Evolutionary conservation across 2,329 filamentous ascomycete species (phyloP).

Genomic region (Botrytis hyacinthi): DNA sequence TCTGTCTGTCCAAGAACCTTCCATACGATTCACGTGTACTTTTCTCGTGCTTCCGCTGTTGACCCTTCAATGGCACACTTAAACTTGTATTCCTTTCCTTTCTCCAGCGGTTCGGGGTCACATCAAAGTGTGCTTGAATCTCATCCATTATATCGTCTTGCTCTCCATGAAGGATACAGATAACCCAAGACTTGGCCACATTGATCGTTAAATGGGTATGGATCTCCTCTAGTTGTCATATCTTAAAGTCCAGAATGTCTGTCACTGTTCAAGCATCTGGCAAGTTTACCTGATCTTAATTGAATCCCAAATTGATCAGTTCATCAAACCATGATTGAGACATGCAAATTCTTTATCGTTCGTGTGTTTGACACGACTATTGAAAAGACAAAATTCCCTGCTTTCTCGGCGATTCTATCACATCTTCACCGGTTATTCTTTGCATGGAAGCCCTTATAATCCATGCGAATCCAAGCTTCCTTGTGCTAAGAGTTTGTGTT

Average conservation of each 20-base stretch:
- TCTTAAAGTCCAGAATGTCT: background rate
- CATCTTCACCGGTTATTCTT: background rate
- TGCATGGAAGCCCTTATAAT: background rate
- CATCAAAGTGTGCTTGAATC: background rate
- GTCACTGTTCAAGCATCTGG: background rate
- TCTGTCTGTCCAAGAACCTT: background rate
- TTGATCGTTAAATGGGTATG: background rate
- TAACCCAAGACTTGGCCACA: background rate
- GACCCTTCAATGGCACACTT: background rate
- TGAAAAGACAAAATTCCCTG: background rate
- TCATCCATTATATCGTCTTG: background rate
- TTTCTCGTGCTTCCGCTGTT: background rate
- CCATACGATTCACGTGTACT: background rate
- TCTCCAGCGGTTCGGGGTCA: background rate
- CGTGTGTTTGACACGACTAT: no score
- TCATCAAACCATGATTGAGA: no score
- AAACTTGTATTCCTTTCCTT: background rate
- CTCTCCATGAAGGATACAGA: background rate
- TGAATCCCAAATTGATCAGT: background rate
- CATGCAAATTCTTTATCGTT: background rate
- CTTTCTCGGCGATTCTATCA: background rate
- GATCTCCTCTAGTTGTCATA: background rate
- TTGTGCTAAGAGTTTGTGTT: no score
- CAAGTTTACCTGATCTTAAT: background rate
- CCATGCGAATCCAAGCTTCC: rapidly evolving